phyloP scores from a whole-genome alignment of 2,329 filamentous ascomycete species.

The Gliomastix tumulicola region DNA sequence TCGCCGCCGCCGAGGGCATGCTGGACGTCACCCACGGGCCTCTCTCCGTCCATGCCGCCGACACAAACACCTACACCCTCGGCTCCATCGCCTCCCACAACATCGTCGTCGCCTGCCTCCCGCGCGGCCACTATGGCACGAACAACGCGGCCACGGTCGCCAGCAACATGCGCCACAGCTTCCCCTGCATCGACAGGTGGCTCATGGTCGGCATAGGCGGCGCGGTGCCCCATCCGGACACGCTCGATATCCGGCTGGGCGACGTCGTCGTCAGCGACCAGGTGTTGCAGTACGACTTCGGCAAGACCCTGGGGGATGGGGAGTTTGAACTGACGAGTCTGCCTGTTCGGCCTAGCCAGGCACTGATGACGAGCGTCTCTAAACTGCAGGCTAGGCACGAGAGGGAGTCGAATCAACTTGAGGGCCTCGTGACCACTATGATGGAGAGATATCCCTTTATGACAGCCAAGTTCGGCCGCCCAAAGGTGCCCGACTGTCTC shows the following conservation, averaged over 20 bases:
- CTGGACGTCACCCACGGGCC: conserved; percentile 13
- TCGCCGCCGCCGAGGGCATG: conserved; percentile 13
- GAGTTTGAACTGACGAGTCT: background rate
- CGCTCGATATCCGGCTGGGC: conserved; percentile 11
- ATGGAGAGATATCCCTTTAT: background rate
- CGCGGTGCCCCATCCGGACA: conserved; percentile 15
- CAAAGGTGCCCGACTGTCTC: conserved; percentile 1
- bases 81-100: conserved; percentile 19
- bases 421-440: no score
- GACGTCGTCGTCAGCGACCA: conserved; percentile 6
- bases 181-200: conserved; percentile 15
- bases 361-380: background rate
- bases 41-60: conserved; percentile 3
- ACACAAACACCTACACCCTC: conserved; percentile 15
- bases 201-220: conserved; percentile 13
- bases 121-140: conserved; percentile 16
- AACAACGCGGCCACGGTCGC: conserved; percentile 19
- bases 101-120: conserved; percentile 20
- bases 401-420: no score
- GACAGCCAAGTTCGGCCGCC: background rate
- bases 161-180: conserved; percentile 20
- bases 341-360: background rate
- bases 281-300: conserved; percentile 6
- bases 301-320: conserved; percentile 2
- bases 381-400: conserved; percentile 1